Evolutionary conservation across 108 stramenopile species (phyloP).

Genomic region (Skeletonema grethae): DNA sequence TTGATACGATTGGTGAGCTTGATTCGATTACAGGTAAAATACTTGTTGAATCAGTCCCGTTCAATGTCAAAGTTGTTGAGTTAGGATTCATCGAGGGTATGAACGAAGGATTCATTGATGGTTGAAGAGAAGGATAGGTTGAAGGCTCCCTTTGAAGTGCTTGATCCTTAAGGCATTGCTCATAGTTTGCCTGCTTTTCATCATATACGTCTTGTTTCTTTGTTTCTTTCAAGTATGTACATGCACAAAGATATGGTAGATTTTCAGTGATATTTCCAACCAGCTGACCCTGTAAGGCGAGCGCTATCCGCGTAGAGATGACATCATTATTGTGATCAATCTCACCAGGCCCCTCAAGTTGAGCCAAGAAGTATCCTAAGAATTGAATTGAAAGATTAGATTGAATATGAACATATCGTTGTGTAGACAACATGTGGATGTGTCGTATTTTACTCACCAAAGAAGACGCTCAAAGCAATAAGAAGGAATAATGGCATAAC

Average conservation of each 20-base stretch:
- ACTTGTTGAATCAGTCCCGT: background rate
- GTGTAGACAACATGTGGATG: background rate
- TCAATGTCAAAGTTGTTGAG: background rate
- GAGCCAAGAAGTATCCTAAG: conserved; percentile 11
- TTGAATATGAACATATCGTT: background rate
- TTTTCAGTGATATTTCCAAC: background rate
- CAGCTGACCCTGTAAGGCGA: background rate
- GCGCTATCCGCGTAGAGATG: conserved; percentile 16
- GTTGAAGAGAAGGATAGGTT: background rate
- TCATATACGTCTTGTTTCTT: background rate
- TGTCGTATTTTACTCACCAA: conserved; percentile 11
- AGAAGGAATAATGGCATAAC: conserved; percentile 36
- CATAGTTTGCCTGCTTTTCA: background rate
- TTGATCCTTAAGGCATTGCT: background rate
- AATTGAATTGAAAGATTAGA: background rate
- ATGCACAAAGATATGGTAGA: background rate
- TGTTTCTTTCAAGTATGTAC: background rate
- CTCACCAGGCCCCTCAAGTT: conserved; percentile 28
- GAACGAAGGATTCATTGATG: background rate
- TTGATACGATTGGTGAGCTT: background rate
- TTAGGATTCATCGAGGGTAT: background rate
- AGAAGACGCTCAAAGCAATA: conserved; percentile 12
- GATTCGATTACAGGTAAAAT: background rate
- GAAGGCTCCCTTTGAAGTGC: background rate
- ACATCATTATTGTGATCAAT: conserved; percentile 30